A percentile compares a stretch with the other conserved stretches of the same genome.
Conservation (phyloP, 768 basidiomycete genomes). For the Lactarius tabidus region DNA sequence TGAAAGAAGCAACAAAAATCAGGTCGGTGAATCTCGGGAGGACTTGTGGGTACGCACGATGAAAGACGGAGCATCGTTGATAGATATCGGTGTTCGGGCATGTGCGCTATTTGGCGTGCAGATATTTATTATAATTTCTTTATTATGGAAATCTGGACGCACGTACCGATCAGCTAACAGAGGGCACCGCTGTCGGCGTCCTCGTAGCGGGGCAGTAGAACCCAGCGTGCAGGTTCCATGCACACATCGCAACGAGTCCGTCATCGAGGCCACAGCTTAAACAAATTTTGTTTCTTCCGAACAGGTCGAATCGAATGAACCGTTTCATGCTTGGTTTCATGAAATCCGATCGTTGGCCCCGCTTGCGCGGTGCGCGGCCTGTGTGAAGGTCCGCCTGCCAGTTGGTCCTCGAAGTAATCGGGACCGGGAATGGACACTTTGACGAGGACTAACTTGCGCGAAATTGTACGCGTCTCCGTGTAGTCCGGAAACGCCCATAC, state of each 20-base stretch:
- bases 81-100: conserved; percentile 89
- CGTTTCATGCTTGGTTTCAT: no score
- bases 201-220: conserved; percentile 82
- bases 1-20: no score
- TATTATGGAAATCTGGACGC: conserved; percentile 44
- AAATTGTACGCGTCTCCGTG: conserved; percentile 80
- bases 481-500: conserved; percentile 98
- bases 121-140: conserved; percentile 18
- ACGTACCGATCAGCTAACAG: no score
- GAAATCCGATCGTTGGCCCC: conserved; percentile 34
- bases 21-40: no score
- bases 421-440: conserved; percentile 97
- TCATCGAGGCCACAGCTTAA: conserved; percentile 20
- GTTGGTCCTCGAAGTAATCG: conserved; percentile 92
- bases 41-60: no score
- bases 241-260: conserved; percentile 66
- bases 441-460: conserved; percentile 90
- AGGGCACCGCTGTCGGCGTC: conserved; percentile 78
- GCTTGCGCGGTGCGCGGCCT: conserved; percentile 57
- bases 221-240: conserved; percentile 74
- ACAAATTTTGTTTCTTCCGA: no score
- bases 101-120: conserved; percentile 64
- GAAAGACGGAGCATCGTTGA: no score
- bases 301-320: neutral
- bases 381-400: conserved; percentile 79